Percentiles rank a stretch among this genome's conserved stretches.
phyloP scores from a whole-genome alignment of 805 yeast genomes.

The Lipomyces starkeyi region DNA sequence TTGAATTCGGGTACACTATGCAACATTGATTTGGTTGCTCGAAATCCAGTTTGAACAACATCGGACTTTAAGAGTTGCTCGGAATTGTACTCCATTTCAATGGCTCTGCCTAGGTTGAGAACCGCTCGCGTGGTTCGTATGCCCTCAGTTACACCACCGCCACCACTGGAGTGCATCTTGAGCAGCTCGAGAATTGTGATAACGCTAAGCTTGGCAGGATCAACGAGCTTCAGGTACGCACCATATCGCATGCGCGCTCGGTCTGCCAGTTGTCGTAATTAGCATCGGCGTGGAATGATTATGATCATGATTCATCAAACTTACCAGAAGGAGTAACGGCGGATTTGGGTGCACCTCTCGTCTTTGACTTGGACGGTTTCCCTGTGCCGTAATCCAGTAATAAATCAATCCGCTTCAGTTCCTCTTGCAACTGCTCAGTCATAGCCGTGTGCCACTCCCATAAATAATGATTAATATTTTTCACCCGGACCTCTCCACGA shows the following conservation, averaged over 20 bases:
- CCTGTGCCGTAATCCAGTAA: conserved; percentile 29
- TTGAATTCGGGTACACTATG: conserved; percentile 22
- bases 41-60: conserved; percentile 14
- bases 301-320: not conserved
- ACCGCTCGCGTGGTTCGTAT: conserved; percentile 85
- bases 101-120: conserved; percentile 77
- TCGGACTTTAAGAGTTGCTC: conserved; percentile 64
- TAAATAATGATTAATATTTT: conserved; percentile 71
- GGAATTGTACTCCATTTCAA: conserved; percentile 82
- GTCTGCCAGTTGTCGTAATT: conserved; percentile 8
- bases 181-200: conserved; percentile 83
- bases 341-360: conserved; percentile 8
- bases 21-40: conserved; percentile 20
- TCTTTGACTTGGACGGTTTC: conserved; percentile 39
- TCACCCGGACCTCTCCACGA: conserved; percentile 60
- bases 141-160: conserved; percentile 76
- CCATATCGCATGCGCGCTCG: conserved; percentile 62
- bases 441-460: conserved; percentile 85
- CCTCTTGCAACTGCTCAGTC: conserved; percentile 72
- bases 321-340: not conserved
- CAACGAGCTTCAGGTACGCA: conserved; percentile 73
- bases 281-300: not conserved
- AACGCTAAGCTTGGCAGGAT: conserved; percentile 81
- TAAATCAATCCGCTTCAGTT: conserved; percentile 57
- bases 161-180: conserved; percentile 72